Evolutionary conservation across 805 yeast genomes (phyloP).

Genomic region (Clavispora vitiphila): DNA sequence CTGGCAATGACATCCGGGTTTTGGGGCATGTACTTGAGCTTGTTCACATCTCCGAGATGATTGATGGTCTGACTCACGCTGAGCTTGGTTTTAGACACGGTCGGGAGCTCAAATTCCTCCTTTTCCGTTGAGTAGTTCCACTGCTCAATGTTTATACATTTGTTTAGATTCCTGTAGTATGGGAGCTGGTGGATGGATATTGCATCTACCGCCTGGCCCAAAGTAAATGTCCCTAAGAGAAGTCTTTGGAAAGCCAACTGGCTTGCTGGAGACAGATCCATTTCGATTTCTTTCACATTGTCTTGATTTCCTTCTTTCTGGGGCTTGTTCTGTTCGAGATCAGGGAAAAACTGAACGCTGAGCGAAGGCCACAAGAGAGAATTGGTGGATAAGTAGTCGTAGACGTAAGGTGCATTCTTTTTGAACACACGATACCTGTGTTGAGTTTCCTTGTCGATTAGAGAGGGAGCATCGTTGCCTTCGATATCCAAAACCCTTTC

Average conservation of each 20-base stretch:
- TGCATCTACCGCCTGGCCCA: conserved; percentile 16
- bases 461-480: background rate
- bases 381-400: conserved; percentile 48
- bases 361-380: conserved; percentile 62
- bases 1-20: conserved; percentile 81
- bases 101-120: conserved; percentile 34
- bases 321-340: conserved; percentile 20
- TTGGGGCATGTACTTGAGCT: conserved; percentile 72
- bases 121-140: conserved; percentile 35
- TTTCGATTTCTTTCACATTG: background rate
- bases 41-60: conserved; percentile 69
- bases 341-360: conserved; percentile 61
- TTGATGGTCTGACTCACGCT: conserved; percentile 52
- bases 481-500: background rate
- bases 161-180: conserved; percentile 24
- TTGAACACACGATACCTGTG: conserved; percentile 52
- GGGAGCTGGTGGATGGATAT: conserved; percentile 30
- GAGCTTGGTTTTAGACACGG: conserved; percentile 24
- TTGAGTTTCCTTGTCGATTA: conserved; percentile 29
- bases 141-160: conserved; percentile 33
- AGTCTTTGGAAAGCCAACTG: conserved; percentile 14
- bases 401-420: conserved; percentile 53
- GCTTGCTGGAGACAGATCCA: background rate
- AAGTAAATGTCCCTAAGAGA: conserved; percentile 15
- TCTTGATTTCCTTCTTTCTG: background rate